Evolutionary conservation across 768 basidiomycete genomes (phyloP).

Genomic region (Pholiota conissans): DNA sequence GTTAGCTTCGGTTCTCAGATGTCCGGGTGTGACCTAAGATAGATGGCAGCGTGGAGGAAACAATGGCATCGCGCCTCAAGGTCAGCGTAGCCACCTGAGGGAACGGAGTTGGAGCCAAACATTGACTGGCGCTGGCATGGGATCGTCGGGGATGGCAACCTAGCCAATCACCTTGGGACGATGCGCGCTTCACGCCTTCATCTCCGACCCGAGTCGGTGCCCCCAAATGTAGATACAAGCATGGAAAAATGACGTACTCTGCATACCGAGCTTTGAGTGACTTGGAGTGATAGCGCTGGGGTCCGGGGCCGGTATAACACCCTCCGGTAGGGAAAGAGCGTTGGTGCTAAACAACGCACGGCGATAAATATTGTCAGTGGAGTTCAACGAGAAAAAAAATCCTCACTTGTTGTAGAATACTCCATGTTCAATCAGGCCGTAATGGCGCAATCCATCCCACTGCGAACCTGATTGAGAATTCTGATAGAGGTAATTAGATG

Average conservation of each 20-base stretch:
- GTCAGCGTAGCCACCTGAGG: background rate
- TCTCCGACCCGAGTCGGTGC: background rate
- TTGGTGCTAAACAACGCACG: slow-evolving; percentile 20
- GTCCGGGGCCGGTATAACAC: slow-evolving; percentile 46
- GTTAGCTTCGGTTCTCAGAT: too few relatives aligned
- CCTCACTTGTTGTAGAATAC: slow-evolving; percentile 65
- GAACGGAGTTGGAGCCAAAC: background rate
- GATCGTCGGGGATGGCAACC: background rate
- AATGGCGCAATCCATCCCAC: slow-evolving; percentile 69
- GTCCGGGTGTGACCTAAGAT: background rate
- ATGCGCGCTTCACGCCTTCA: too few relatives aligned
- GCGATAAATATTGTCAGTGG: background rate
- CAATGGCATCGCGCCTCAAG: background rate
- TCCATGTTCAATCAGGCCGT: slow-evolving; percentile 49
- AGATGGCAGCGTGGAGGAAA: background rate
- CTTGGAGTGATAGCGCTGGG: slow-evolving; percentile 47
- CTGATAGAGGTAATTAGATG: slow-evolving; percentile 31
- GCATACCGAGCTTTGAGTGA: slow-evolving; percentile 58
- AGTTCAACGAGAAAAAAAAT: background rate
- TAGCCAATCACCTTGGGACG: background rate
- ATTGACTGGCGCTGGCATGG: background rate
- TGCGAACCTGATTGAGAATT: slow-evolving; percentile 74
- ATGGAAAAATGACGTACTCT: slow-evolving; percentile 47
- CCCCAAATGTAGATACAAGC: background rate
- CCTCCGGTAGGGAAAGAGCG: slow-evolving; percentile 39